Conservation (phyloP, 176 grass and related monocot genomes). For the Zoysia japonica region DNA sequence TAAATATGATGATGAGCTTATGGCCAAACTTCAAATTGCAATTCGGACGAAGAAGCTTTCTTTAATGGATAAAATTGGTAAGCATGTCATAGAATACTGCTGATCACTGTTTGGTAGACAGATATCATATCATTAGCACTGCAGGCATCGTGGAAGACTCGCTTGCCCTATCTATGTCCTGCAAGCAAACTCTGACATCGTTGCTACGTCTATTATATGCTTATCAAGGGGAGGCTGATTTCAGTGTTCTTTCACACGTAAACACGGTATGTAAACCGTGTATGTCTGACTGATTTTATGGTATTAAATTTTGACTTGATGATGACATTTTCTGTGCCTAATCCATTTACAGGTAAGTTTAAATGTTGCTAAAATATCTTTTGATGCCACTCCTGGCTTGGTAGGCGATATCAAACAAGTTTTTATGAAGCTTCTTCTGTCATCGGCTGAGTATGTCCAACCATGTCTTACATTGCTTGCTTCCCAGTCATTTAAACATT, state of each 20-base stretch:
- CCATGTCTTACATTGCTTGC: constrained; percentile 24
- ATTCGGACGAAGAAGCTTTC: constrained; percentile 64
- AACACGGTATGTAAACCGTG: constrained; percentile 57
- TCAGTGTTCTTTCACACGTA: constrained; percentile 74
- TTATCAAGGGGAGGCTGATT: constrained; percentile 63
- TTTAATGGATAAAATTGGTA: constrained; percentile 88
- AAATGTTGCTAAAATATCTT: constrained; percentile 59
- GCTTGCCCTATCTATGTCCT: constrained; percentile 63
- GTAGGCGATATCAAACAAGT: constrained; percentile 61
- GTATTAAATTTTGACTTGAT: constrained; percentile 15
- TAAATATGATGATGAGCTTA: constrained; percentile 79
- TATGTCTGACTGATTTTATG: not conserved
- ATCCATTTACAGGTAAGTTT: constrained; percentile 56
- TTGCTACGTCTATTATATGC: constrained; percentile 70
- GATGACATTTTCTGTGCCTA: constrained; percentile 12
- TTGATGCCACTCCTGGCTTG: constrained; percentile 73
- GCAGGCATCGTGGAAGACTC: constrained; percentile 81
- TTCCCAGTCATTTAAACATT: constrained; percentile 28
- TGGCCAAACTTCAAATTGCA: constrained; percentile 64
- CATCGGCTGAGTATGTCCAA: constrained; percentile 66
- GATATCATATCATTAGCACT: constrained; percentile 34
- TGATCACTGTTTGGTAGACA: constrained; percentile 10
- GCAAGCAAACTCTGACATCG: constrained; percentile 67
- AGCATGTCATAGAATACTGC: constrained; percentile 10
- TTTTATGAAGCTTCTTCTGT: constrained; percentile 73